Evolutionary conservation across 1,284 basidiomycete genomes (phyloP), one percentile per base, ranked within the genome.

Genomic region (Fomitopsis pinicola): DNA sequence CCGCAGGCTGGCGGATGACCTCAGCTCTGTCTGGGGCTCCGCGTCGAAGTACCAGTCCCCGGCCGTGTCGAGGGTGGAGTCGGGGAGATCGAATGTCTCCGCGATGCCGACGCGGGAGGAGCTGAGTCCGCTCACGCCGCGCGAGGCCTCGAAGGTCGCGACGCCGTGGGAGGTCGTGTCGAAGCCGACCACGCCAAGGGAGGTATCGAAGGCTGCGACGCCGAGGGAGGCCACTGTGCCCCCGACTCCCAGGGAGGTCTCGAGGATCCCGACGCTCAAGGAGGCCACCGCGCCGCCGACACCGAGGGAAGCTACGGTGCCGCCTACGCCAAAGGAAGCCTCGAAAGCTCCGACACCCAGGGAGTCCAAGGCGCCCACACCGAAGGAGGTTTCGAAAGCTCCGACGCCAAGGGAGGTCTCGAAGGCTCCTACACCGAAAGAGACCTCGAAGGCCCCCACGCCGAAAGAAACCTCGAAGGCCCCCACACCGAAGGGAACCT

Each of bases 11-110:
- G 70, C 67, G 5, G 74, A 75, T 46, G 60, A 68, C 30, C 71
- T 76, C 55, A 69, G 62, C 38, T 69, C 72, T 0, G 64, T 75
- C 2, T 76, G 75, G 75, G 75, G 75, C 42, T 54, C 66, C 6
- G 54, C 62, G 12, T 69, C 72, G 15, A 65, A 66, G 42, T 67
- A 62, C 40, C 60, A 64, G 30, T 69, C 69, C 5, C 66, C 69
- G 17, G 56, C 58, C 30, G 67, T 65, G 28, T 67, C 68, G 46
- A 61, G 61, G 9, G 66, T 61, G n/a, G 60, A 63, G 22, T 68
- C 66, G 1, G 58, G 64, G 15, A 59, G 46, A 40, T 54, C 52
- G 33, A 54, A 33, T 9, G 14, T 36, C 12, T 14, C 35, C n/a
- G 12, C 35, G 33, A 54, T 61, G 8, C 66, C 59, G 33, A 66